These are phyloP conservation scores for Cystobasidium tubakii DNA, from an alignment of 768 basidiomycete genomes.

Conservation along the genomic window DNA sequence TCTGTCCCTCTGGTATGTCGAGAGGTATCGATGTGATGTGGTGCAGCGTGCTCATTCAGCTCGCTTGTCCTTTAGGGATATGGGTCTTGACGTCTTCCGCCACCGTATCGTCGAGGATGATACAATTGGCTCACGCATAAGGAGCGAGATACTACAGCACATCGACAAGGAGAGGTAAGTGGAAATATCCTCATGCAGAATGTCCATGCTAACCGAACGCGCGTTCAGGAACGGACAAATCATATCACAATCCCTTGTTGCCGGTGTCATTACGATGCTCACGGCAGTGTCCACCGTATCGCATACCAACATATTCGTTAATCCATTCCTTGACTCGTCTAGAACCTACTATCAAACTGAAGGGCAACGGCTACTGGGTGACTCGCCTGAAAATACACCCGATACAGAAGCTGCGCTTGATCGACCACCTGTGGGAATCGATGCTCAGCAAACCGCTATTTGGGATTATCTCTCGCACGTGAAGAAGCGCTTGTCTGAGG, in stretches of 20 bases:
- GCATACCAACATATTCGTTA: constrained; percentile 76
- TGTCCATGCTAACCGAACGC: background rate
- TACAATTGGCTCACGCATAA: constrained; percentile 53
- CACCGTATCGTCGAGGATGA: constrained; percentile 56
- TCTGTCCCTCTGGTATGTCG: constrained; percentile 6
- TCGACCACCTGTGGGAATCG: background rate
- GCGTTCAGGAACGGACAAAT: constrained; percentile 77
- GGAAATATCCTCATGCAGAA: background rate
- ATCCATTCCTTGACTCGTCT: constrained; percentile 68
- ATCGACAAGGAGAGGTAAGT: constrained; percentile 56
- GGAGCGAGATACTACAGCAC: constrained; percentile 56
- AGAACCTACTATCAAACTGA: constrained; percentile 70
- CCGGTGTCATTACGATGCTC: constrained; percentile 51
- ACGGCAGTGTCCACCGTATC: constrained; percentile 52
- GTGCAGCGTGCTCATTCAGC: too few species aligned
- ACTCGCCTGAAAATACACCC: constrained; percentile 52
- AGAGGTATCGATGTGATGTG: too few species aligned
- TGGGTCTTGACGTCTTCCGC: constrained; percentile 59
- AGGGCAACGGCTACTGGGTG: constrained; percentile 62
- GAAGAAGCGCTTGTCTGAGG: constrained; percentile 69
- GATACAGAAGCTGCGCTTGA: background rate
- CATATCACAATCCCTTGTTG: constrained; percentile 83
- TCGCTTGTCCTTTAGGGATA: constrained; percentile 48
- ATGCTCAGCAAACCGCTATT: background rate
- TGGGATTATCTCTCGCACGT: constrained; percentile 55